Conservation (phyloP, 305 asterid genomes). For the Fraxinus xanthoxyloides region DNA sequence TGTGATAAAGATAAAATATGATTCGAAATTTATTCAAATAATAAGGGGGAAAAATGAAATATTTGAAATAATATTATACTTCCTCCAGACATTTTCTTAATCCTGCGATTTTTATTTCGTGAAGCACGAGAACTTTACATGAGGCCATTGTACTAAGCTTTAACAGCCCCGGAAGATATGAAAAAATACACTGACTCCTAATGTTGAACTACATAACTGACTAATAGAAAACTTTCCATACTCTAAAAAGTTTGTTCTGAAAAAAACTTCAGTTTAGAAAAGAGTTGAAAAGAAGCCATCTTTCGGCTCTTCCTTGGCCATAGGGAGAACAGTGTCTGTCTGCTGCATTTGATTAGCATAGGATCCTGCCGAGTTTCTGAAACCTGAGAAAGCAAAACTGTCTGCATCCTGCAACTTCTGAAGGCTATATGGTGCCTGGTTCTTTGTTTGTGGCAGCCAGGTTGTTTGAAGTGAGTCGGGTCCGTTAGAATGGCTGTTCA, state of each 20-base stretch:
- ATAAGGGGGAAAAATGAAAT: not conserved
- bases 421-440: conserved; percentile 33
- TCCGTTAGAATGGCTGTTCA: conserved; percentile 28
- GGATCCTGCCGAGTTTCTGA: conserved; percentile 32
- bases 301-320: conserved; percentile 37
- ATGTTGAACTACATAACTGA: conserved; percentile 20
- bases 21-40: not conserved
- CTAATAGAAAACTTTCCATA: conserved; percentile 6
- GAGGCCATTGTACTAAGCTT: conserved; percentile 15
- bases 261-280: conserved; percentile 18
- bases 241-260: not conserved
- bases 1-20: not conserved
- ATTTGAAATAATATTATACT: conserved; percentile 6
- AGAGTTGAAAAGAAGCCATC: conserved; percentile 30
- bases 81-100: conserved; percentile 20
- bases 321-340: conserved; percentile 12
- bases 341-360: conserved; percentile 43
- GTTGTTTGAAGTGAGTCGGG: conserved; percentile 20
- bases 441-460: conserved; percentile 25
- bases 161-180: conserved; percentile 26
- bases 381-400: conserved; percentile 26
- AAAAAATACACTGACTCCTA: conserved; percentile 29
- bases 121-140: conserved; percentile 18
- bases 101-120: conserved; percentile 20
- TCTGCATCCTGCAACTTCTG: conserved; percentile 44